Conservation (phyloP, 1,284 basidiomycete genomes). For the Ganoderma multipileum region DNA sequence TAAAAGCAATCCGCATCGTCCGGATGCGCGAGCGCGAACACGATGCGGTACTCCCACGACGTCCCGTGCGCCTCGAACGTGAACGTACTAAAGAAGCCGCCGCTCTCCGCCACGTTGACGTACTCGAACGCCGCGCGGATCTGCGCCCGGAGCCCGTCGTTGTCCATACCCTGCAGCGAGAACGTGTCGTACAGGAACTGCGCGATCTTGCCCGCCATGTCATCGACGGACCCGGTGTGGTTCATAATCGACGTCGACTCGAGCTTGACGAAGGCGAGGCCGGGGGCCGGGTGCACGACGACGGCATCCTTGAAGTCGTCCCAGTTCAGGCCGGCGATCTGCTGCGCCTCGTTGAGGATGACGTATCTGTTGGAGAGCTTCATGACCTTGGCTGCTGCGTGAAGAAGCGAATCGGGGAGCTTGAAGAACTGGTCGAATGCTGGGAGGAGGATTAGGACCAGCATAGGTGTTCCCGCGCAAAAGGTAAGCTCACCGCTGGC, state of each 20-base stretch:
- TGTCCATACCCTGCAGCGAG: neutral
- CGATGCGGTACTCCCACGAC: slow-evolving; percentile 1
- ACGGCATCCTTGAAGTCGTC: neutral
- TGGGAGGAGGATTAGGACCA: neutral
- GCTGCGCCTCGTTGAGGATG: neutral
- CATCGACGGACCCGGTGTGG: neutral
- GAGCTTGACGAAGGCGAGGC: neutral
- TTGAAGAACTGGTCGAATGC: neutral
- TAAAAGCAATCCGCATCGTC: neutral
- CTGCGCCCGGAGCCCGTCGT: neutral
- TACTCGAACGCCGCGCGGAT: neutral
- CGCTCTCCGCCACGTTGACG: neutral
- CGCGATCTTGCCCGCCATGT: neutral
- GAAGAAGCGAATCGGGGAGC: neutral
- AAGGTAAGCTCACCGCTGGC: neutral
- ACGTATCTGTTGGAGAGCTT: neutral
- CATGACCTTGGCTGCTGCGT: neutral
- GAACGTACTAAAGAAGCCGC: neutral
- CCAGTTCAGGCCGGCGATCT: neutral
- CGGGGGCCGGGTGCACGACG: neutral
- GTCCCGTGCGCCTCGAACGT: neutral
- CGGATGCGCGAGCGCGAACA: neutral
- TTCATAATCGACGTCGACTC: neutral
- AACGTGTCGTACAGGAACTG: neutral
- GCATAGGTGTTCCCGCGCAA: neutral